Conservation (phyloP, 257 asterid genomes). For the Dorcoceras hygrometricum region DNA sequence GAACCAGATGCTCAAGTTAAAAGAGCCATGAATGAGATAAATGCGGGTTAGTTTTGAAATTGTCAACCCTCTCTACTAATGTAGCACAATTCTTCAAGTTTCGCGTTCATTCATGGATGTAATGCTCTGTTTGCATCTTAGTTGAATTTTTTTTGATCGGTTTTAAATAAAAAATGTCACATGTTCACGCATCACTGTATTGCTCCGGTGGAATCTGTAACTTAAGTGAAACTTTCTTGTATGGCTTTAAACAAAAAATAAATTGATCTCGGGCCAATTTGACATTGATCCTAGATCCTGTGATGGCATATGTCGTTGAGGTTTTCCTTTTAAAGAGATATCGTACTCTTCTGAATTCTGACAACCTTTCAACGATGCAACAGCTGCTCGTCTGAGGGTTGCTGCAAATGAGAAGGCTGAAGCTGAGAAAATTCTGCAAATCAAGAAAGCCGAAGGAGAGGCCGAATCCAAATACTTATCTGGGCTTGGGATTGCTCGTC, state of each 20-base stretch:
- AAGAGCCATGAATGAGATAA: slow-evolving; percentile 26
- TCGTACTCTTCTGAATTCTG: neutral
- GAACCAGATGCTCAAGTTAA: slow-evolving; percentile 27
- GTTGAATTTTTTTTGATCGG: neutral
- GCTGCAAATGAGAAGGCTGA: slow-evolving; percentile 20
- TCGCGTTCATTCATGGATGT: neutral
- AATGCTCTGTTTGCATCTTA: neutral
- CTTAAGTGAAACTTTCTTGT: too few relatives aligned
- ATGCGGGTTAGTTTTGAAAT: slow-evolving; percentile 12
- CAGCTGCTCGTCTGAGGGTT: slow-evolving; percentile 17
- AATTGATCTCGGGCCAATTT: too few relatives aligned
- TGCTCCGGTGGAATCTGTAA: neutral
- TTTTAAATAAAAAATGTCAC: too few relatives aligned
- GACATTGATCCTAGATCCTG: neutral
- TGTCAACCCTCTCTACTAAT: neutral
- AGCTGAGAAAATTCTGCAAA: slow-evolving; percentile 17
- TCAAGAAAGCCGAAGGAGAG: slow-evolving; percentile 23
- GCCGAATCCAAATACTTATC: slow-evolving; percentile 16
- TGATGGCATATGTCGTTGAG: neutral
- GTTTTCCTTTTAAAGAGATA: neutral
- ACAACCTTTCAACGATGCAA: neutral
- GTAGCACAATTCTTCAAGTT: neutral
- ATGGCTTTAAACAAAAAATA: too few relatives aligned
- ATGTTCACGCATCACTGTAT: neutral
- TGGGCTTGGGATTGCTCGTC: slow-evolving; percentile 13